phyloP scores from a whole-genome alignment of 164 flowering plant species.

The Stephania cephalantha region DNA sequence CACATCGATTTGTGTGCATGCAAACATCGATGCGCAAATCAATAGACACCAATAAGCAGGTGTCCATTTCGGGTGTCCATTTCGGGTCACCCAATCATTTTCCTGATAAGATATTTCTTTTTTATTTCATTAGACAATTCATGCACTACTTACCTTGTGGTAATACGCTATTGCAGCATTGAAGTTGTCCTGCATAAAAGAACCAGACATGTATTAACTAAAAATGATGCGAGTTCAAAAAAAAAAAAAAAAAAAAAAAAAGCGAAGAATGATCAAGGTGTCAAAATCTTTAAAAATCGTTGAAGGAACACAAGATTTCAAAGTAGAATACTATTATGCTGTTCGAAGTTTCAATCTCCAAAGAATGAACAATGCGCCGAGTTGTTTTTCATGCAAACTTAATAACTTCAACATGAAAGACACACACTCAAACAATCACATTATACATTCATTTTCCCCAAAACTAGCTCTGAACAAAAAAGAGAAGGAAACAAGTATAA shows the following conservation, averaged over 20 bases:
- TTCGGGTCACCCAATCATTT: too few species aligned
- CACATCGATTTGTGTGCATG: too few species aligned
- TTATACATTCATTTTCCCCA: too few species aligned
- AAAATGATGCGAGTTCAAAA: not conserved
- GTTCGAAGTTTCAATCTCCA: not conserved
- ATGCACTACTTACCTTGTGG: conserved; percentile 61
- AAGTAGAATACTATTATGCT: not conserved
- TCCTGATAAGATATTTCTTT: not conserved
- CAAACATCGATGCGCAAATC: too few species aligned
- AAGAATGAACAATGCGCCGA: not conserved
- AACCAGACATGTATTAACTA: not conserved
- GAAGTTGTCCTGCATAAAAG: conserved; percentile 54
- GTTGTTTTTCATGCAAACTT: not conserved
- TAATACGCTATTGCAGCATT: conserved; percentile 69
- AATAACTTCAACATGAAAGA: too few species aligned
- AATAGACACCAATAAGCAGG: too few species aligned
- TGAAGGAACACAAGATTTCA: not conserved
- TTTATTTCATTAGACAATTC: not conserved
- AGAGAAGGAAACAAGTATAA: too few species aligned
- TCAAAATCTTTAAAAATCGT: not conserved
- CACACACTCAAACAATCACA: too few species aligned
- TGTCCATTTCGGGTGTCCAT: too few species aligned
- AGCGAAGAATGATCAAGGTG: not conserved
- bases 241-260: too few species aligned
- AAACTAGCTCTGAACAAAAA: too few species aligned